Evolutionary conservation across 148 eudicot species (phyloP).

Genomic region (Polygonum maritimum): DNA sequence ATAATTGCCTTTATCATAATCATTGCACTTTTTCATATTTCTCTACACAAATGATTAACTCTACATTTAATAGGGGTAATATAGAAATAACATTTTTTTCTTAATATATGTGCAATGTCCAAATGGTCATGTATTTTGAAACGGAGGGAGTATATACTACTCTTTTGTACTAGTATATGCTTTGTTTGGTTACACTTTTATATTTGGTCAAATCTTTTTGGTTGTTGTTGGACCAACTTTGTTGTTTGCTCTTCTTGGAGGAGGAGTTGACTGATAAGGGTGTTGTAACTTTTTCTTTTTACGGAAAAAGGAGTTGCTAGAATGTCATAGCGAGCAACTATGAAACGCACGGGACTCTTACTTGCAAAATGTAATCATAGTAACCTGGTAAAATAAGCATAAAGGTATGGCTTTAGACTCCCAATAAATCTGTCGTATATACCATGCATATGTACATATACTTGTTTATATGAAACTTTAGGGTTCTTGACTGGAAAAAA

Average conservation of each 20-base stretch:
- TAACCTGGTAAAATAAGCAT: background rate
- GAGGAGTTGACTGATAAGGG: slow-evolving; percentile 16
- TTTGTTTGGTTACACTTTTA: background rate
- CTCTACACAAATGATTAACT: too few relatives aligned
- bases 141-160: too few relatives aligned
- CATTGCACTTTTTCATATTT: too few relatives aligned
- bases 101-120: too few relatives aligned
- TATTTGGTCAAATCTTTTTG: background rate
- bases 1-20: too few relatives aligned
- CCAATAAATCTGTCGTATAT: background rate
- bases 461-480: background rate
- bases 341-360: slow-evolving; percentile 14
- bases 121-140: too few relatives aligned
- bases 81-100: too few relatives aligned
- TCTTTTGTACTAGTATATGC: background rate
- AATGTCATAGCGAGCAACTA: background rate
- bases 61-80: too few relatives aligned
- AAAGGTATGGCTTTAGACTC: background rate
- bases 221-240: background rate
- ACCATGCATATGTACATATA: background rate
- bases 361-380: slow-evolving; percentile 13
- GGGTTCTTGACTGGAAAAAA: background rate
- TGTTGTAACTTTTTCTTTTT: slow-evolving; percentile 14
- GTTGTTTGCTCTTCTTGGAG: background rate
- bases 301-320: slow-evolving; percentile 1